phyloP scores from a whole-genome alignment of 305 asterid species.

The Salvia sclarea region DNA sequence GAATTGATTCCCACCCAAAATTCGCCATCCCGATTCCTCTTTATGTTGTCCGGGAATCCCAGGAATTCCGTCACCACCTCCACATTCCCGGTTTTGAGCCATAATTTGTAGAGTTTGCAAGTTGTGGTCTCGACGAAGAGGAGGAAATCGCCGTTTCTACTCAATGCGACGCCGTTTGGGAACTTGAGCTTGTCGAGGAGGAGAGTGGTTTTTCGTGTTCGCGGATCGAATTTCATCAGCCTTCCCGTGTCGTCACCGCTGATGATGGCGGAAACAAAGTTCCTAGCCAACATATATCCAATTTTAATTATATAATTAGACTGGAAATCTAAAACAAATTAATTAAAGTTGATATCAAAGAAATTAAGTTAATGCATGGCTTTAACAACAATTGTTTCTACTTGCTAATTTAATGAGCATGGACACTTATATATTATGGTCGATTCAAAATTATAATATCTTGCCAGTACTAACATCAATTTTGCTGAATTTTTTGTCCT shows the following conservation, averaged over 20 bases:
- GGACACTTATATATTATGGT: too few relatives aligned
- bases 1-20: constrained; percentile 78
- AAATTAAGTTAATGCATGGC: too few relatives aligned
- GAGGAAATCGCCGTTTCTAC: constrained; percentile 51
- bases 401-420: too few relatives aligned
- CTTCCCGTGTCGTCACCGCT: constrained; percentile 69
- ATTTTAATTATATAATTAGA: too few relatives aligned
- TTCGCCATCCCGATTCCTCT: constrained; percentile 54
- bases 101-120: constrained; percentile 49
- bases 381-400: too few relatives aligned
- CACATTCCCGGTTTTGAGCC: constrained; percentile 51
- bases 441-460: too few relatives aligned
- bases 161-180: constrained; percentile 78
- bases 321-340: too few relatives aligned
- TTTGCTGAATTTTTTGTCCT: too few relatives aligned
- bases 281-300: too few relatives aligned
- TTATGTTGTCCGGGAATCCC: constrained; percentile 77
- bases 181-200: constrained; percentile 56
- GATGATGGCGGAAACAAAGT: constrained; percentile 41
- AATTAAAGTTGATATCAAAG: too few relatives aligned
- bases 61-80: constrained; percentile 47
- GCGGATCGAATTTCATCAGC: constrained; percentile 54
- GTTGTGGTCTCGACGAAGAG: constrained; percentile 62
- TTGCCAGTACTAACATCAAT: too few relatives aligned
- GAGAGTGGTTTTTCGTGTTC: constrained; percentile 38